Base-by-base conservation (phyloP, 2,329 filamentous ascomycete species). In the Atkinsonella hypoxylon region DNA sequence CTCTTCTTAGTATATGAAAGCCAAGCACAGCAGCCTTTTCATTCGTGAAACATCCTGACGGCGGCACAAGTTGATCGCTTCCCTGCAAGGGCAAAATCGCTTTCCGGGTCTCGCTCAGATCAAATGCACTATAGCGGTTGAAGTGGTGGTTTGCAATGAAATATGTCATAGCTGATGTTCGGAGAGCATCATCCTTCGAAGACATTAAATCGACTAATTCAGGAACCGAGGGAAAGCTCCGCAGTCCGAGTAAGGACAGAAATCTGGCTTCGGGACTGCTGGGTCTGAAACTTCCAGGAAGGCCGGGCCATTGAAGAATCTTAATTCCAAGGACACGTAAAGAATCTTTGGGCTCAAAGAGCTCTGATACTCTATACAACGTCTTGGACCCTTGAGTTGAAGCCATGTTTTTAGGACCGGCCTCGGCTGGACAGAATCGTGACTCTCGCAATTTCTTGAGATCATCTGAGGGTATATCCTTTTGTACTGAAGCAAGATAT, bases 401-500 rank as follows among this genome's bases (percentile, higher is more conserved):
- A 57, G 85, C 79, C 56, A 78, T 64, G 42, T 76, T 77, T 51
- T 67, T 64, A 0, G 78, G 73, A 0, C 78, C 78, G 45, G 73
- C 73, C 64, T 94, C 89, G 3, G 86, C 86, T 10, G 89, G 88
- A 60, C 90, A 91, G 42, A 97, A 88, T 11, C 81, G 81, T 0
- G 89, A 89, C 46, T 83, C 78, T 51, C 78, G 84, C 22, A 98
- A 75, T 60, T 85, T 87, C 56, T 80, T 82, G 50, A 96, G 77
- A 63, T 98, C 93, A 47, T 83, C 83, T 10, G 70, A 67, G 0
- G 93, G 93, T 53, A 98, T 96, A 58, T 98, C 93, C 48, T 87
- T 80, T 53, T 81, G 82, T 30, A 98, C 93, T 9, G 90, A 95
- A 11, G 91, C 81, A 42, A 98, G 78, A 59, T 98, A 98, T 59